Base-by-base conservation (phyloP, 768 basidiomycete genomes). In the Trametes maxima region DNA sequence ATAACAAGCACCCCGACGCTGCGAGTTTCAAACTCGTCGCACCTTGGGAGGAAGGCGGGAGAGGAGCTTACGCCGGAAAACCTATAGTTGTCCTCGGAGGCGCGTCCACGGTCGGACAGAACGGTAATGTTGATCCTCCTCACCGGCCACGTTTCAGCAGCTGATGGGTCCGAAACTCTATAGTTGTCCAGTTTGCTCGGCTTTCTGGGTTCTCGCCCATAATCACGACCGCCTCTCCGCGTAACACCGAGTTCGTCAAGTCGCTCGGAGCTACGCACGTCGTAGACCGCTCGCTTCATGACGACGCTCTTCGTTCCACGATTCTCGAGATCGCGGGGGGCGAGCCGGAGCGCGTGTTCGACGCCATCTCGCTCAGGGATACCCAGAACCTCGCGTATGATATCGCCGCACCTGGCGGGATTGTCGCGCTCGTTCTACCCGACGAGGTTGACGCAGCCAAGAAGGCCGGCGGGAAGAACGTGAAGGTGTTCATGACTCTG, bases 81-180 rank as follows among this genome's bases (percentile, higher is more conserved):
- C 61, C 66, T 16, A 61, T 76, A 35, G 36, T 75, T 14, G 54
- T 75, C 43, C 57, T 73, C 21, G 72, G 73, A 36, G 74, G 74
- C 12, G 51, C 70, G 1, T 65, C 65, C 12, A 67, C 70, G 24
- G 70, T 75, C 21, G 74, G 74, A 1, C 71, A 73, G 53, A 68
- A 67, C 57, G 69, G 72, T 72, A 50, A 14, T 13, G 28, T 33
- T 3, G 4, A 37, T 71, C 3, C n/a, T 17, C 42, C 17, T 47
- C 10, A 28, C 24, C 19, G 3, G 33, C 2, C 48, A 1, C n/a
- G 2, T 3, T 46, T 24, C 24, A 6, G 3, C 24, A 7, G 22
- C 22, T n/a, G 5, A 21, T 36, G 3, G 2, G 1, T 3, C 3
- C n/a, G 21, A 19, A 24, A 7, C 13, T 24, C 8, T 13, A 24